These are phyloP conservation scores for Oryza australiensis DNA, from an alignment of 176 grass and related monocot species.

Conservation along the genomic window DNA sequence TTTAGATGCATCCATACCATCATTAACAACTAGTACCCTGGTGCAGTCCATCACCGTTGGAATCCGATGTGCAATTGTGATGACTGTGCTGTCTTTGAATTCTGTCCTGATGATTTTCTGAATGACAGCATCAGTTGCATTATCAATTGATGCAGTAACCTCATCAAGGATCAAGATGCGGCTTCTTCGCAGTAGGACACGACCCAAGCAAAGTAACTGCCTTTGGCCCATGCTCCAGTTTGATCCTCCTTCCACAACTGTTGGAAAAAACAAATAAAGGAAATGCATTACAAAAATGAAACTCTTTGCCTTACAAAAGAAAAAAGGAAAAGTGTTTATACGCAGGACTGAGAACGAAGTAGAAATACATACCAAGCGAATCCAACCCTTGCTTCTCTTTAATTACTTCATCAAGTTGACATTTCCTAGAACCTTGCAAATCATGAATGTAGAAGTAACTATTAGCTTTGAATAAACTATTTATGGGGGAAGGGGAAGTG, in stretches of 20 bases:
- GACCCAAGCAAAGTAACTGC: conserved; percentile 16
- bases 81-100: background rate
- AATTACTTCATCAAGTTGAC: conserved; percentile 22
- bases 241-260: conserved; percentile 11
- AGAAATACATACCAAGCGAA: background rate
- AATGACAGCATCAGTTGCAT: background rate
- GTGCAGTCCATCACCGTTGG: background rate
- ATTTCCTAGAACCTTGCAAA: conserved; percentile 27
- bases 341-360: background rate
- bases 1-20: background rate
- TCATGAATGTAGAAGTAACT: background rate
- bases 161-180: conserved; percentile 13
- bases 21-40: background rate
- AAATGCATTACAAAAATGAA: background rate
- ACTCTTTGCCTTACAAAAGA: too few species aligned
- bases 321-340: too few species aligned
- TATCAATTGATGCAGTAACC: background rate
- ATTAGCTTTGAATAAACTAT: background rate
- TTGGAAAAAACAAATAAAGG: background rate
- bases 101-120: background rate
- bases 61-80: background rate
- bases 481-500: background rate
- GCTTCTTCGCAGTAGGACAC: background rate
- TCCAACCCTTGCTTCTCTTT: conserved; percentile 17
- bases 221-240: conserved; percentile 26